Evolutionary conservation across 1,284 basidiomycete genomes (phyloP).

Genomic region (Fomitopsis schrenkii): DNA sequence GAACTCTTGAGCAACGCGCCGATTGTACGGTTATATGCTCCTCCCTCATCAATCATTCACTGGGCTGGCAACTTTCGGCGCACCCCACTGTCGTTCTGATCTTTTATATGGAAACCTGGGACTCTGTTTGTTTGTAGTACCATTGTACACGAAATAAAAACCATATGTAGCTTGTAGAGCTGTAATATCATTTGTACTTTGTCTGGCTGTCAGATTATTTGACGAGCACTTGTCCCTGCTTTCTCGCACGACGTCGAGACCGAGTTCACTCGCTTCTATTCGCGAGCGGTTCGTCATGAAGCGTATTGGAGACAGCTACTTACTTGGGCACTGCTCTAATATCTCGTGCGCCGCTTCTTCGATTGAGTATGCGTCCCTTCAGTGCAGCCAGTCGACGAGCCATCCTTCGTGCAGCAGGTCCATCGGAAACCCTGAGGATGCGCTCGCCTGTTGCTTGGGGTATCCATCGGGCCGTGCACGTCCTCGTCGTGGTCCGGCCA

Average conservation of each 20-base stretch:
- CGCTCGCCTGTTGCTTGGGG: constrained; percentile 30
- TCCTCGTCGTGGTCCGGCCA: constrained; percentile 45
- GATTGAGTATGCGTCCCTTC: constrained; percentile 19
- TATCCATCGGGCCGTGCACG: constrained; percentile 39
- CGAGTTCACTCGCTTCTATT: too few species aligned
- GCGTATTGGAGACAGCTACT: too few species aligned
- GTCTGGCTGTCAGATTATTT: background rate
- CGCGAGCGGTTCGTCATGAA: background rate
- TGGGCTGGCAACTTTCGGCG: background rate
- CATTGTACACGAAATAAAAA: background rate
- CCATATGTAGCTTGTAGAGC: background rate
- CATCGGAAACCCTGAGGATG: constrained; percentile 33
- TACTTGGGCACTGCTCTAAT: background rate
- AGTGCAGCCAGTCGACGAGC: constrained; percentile 31
- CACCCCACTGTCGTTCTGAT: background rate
- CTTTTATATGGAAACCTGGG: background rate
- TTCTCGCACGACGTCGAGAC: background rate
- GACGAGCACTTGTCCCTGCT: background rate
- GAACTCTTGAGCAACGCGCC: background rate
- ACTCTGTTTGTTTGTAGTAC: background rate
- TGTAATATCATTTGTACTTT: background rate
- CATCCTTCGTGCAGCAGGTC: constrained; percentile 11
- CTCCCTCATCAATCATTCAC: background rate
- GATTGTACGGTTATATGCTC: background rate
- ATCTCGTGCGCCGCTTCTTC: constrained; percentile 2